Conservation (phyloP, 176 grass and related monocot species). For the Poa pratensis region DNA sequence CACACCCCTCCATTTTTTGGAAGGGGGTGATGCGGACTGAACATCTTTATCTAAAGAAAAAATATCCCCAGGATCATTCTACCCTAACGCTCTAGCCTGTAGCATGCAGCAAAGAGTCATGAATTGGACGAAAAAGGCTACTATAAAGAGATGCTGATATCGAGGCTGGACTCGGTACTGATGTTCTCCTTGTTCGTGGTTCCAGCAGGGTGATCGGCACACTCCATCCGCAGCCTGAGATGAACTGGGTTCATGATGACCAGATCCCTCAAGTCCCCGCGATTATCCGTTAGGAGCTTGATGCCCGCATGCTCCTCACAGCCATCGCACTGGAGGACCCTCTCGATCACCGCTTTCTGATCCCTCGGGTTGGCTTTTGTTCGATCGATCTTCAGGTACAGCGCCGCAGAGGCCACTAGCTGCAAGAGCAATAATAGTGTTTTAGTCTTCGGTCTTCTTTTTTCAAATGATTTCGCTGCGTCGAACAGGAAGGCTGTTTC, state of each 20-base stretch:
- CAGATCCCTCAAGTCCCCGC: slow-evolving; percentile 49
- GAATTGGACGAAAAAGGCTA: too few species aligned
- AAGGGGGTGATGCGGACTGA: too few species aligned
- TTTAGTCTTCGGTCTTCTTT: too few species aligned
- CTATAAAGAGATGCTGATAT: too few species aligned
- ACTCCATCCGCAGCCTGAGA: slow-evolving; percentile 4
- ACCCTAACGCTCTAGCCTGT: too few species aligned
- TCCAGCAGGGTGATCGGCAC: too few species aligned
- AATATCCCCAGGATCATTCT: too few species aligned
- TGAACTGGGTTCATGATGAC: slow-evolving; percentile 65
- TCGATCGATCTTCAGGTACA: slow-evolving; percentile 66
- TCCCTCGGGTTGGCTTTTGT: background rate
- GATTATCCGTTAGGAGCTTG: slow-evolving; percentile 47
- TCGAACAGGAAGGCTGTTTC: background rate
- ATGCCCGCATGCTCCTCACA: slow-evolving; percentile 42
- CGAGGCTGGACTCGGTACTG: too few species aligned
- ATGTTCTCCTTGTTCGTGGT: too few species aligned
- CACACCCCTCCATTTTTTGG: too few species aligned
- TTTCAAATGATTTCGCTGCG: background rate
- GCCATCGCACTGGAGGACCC: slow-evolving; percentile 40
- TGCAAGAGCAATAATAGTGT: slow-evolving; percentile 30
- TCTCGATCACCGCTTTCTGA: slow-evolving; percentile 47
- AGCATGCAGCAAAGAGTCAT: too few species aligned
- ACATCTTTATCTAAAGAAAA: too few species aligned
- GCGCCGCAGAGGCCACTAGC: slow-evolving; percentile 67